Conservation (phyloP, 73 alveolate species). For the Uronychia setigera region DNA sequence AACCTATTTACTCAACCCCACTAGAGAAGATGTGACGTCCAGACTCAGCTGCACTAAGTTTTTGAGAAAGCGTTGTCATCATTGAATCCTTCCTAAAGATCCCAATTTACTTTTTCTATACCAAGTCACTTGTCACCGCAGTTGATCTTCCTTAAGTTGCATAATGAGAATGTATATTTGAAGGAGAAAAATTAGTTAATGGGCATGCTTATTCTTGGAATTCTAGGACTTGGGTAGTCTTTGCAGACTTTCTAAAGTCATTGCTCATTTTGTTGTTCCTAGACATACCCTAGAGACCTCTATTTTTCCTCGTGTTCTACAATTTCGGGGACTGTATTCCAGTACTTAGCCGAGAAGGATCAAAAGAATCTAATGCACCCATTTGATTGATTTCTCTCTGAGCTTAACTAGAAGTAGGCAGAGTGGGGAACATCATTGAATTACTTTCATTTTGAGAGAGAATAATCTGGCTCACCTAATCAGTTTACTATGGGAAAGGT, state of each 20-base stretch:
- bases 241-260: background rate
- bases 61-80: background rate
- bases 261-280: background rate
- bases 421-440: too few species aligned
- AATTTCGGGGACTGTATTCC: background rate
- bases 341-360: too few species aligned
- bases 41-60: background rate
- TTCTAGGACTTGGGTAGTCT: background rate
- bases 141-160: background rate
- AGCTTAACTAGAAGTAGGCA: too few species aligned
- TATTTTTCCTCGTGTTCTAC: background rate
- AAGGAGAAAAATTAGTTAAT: background rate
- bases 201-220: background rate
- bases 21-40: background rate
- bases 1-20: background rate
- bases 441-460: too few species aligned
- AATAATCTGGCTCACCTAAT: too few species aligned
- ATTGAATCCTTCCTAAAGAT: background rate
- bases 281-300: too few species aligned
- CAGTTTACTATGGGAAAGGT: too few species aligned
- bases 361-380: too few species aligned
- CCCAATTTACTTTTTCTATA: too few species aligned
- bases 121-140: background rate
- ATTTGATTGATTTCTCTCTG: too few species aligned
- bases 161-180: background rate